phyloP scores from a whole-genome alignment of 164 flowering plant species.

The grape (Vitis vinifera) region DNA sequence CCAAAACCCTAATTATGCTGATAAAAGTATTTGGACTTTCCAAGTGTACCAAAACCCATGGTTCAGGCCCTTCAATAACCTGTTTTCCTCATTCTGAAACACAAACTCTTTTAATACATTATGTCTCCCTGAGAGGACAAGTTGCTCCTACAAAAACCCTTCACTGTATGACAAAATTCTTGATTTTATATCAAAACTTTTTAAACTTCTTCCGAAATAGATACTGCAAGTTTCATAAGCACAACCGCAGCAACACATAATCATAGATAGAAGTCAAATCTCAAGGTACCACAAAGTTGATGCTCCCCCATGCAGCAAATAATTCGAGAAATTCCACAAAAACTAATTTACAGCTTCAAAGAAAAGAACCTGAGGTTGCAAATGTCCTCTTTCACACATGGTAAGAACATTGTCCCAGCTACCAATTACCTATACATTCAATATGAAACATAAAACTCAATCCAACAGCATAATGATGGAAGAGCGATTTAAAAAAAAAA shows the following conservation, averaged over 20 bases:
- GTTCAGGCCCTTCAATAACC: slow-evolving; percentile 9
- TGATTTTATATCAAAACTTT: slow-evolving; percentile 9
- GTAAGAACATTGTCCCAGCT: slow-evolving; percentile 78
- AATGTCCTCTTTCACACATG: slow-evolving; percentile 86
- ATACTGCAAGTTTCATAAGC: slow-evolving; percentile 3
- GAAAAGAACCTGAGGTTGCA: slow-evolving; percentile 97
- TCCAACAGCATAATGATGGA: no score
- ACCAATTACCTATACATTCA: slow-evolving; percentile 69
- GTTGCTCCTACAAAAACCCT: slow-evolving; percentile 23
- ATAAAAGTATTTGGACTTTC: background rate
- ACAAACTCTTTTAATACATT: slow-evolving; percentile 15
- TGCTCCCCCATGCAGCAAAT: slow-evolving; percentile 13
- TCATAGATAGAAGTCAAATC: slow-evolving; percentile 5
- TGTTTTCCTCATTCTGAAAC: slow-evolving; percentile 11
- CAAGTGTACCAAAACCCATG: slow-evolving; percentile 3
- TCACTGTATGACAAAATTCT: slow-evolving; percentile 3
- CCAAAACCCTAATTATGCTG: background rate
- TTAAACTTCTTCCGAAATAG: slow-evolving; percentile 4
- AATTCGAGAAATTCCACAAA: slow-evolving; percentile 10
- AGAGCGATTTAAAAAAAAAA: no score
- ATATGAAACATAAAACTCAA: slow-evolving; percentile 11
- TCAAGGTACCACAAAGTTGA: slow-evolving; percentile 13
- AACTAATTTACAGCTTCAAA: slow-evolving; percentile 80
- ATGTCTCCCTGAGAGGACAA: slow-evolving; percentile 7
- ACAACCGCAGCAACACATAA: slow-evolving; percentile 7